A percentile compares a stretch with the other conserved stretches of the same genome.
Conservation (phyloP, 1,284 basidiomycete genomes). For the Ustilago lituana region DNA sequence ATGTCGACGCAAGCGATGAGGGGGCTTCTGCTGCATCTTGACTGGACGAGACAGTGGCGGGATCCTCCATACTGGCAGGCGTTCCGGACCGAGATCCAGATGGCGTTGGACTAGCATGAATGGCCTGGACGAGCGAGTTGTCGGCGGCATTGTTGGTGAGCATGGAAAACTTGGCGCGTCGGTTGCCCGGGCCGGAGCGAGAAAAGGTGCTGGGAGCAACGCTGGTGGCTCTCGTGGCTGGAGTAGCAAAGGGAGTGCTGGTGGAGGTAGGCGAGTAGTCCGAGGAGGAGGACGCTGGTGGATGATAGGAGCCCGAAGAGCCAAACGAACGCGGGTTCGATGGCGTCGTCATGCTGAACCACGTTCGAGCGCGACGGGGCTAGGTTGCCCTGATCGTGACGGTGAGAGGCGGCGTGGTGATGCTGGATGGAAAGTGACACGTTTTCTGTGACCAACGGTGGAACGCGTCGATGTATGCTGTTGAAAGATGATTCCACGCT, state of each 20-base stretch:
- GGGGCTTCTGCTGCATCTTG: slow-evolving; percentile 7
- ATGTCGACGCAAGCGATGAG: slow-evolving; percentile 9
- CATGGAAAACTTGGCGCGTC: slow-evolving; percentile 44
- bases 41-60: slow-evolving; percentile 5
- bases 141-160: slow-evolving; percentile 28
- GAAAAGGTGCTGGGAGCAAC: slow-evolving; percentile 49
- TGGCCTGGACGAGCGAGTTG: slow-evolving; percentile 19
- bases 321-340: slow-evolving; percentile 41
- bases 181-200: slow-evolving; percentile 45
- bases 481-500: slow-evolving; percentile 3
- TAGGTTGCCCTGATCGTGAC: slow-evolving; percentile 8
- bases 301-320: slow-evolving; percentile 21
- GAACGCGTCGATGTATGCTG: slow-evolving; percentile 22
- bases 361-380: slow-evolving; percentile 20
- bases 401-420: not conserved
- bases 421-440: not conserved
- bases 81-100: slow-evolving; percentile 41
- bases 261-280: slow-evolving; percentile 51
- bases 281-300: slow-evolving; percentile 36
- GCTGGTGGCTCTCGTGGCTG: slow-evolving; percentile 43
- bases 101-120: slow-evolving; percentile 42
- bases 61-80: slow-evolving; percentile 36
- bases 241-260: slow-evolving; percentile 47
- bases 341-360: slow-evolving; percentile 43
- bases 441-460: not conserved